phyloP scores from a whole-genome alignment of 495 filamentous ascomycete genomes.

The Geopyxis carbonaria region DNA sequence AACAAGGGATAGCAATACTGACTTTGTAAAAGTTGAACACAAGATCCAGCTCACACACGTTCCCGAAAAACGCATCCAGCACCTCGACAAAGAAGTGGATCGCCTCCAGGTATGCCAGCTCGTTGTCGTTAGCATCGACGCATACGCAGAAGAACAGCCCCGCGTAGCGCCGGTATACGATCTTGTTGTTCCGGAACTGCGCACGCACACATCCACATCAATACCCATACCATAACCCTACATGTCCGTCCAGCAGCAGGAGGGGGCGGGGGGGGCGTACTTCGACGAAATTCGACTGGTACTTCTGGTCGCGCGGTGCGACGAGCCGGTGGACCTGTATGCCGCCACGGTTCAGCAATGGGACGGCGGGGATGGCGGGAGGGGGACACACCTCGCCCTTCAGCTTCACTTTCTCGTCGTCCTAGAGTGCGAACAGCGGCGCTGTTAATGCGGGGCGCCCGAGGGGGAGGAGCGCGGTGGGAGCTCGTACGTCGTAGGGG shows the following conservation, averaged over 20 bases:
- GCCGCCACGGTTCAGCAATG: conserved; percentile 32
- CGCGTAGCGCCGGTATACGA: conserved; percentile 92
- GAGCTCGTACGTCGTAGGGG: conserved; percentile 53
- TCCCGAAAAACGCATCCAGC: conserved; percentile 93
- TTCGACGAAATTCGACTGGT: conserved; percentile 99
- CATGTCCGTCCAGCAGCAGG: not conserved
- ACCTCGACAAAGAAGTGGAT: conserved; percentile 99
- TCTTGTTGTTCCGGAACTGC: conserved; percentile 70
- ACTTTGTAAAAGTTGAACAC: conserved; percentile 95
- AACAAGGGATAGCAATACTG: conserved; percentile 21
- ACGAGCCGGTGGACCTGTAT: conserved; percentile 97
- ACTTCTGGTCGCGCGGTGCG: conserved; percentile 93
- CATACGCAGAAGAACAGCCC: conserved; percentile 98
- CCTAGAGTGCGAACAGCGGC: conserved; percentile 7
- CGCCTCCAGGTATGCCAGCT: conserved; percentile 88
- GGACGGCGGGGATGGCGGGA: conserved; percentile 5
- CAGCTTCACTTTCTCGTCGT: conserved; percentile 25
- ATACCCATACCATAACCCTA: no score
- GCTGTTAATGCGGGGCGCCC: no score
- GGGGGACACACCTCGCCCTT: conserved; percentile 27
- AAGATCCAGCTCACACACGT: conserved; percentile 95
- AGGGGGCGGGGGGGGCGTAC: conserved; percentile 32
- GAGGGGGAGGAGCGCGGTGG: no score
- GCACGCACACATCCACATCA: no score
- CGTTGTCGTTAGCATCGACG: conserved; percentile 97